Evolutionary conservation across 805 yeast genomes (phyloP).

Genomic region (Brettanomyces naardenensis): DNA sequence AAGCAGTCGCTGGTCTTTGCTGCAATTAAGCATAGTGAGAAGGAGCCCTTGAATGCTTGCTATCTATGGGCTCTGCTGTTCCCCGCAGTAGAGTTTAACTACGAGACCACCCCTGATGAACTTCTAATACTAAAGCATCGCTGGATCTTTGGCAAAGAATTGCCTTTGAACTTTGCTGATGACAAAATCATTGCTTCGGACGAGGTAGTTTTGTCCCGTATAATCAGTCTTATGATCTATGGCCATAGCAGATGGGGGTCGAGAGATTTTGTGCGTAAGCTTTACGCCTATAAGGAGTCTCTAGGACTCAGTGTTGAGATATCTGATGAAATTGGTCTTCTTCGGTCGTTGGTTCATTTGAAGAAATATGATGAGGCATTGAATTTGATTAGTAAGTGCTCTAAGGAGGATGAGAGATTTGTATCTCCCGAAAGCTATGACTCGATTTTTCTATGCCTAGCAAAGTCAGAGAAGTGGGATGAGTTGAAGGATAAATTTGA

Average conservation of each 20-base stretch:
- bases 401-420: slow-evolving; percentile 6
- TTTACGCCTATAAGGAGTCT: neutral
- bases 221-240: slow-evolving; percentile 2
- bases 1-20: slow-evolving; percentile 5
- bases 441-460: slow-evolving; percentile 12
- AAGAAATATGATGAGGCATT: slow-evolving; percentile 11
- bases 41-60: slow-evolving; percentile 3
- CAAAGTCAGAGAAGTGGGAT: slow-evolving; percentile 33
- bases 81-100: slow-evolving; percentile 4
- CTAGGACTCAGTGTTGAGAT: neutral
- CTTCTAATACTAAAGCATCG: slow-evolving; percentile 10
- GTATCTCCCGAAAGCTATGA: slow-evolving; percentile 12
- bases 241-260: slow-evolving; percentile 2
- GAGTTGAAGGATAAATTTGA: slow-evolving; percentile 50
- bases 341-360: slow-evolving; percentile 10
- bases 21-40: slow-evolving; percentile 5
- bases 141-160: slow-evolving; percentile 5
- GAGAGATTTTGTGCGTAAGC: neutral
- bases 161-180: neutral
- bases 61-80: slow-evolving; percentile 9
- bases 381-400: slow-evolving; percentile 3
- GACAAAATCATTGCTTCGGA: neutral
- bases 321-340: slow-evolving; percentile 15
- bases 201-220: neutral
- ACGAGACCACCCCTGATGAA: slow-evolving; percentile 7